A percentile compares a stretch with the other conserved stretches of the same genome.
Evolutionary conservation across 2,329 filamentous ascomycete species (phyloP).

Genomic region (Aspergillus chevalieri): DNA sequence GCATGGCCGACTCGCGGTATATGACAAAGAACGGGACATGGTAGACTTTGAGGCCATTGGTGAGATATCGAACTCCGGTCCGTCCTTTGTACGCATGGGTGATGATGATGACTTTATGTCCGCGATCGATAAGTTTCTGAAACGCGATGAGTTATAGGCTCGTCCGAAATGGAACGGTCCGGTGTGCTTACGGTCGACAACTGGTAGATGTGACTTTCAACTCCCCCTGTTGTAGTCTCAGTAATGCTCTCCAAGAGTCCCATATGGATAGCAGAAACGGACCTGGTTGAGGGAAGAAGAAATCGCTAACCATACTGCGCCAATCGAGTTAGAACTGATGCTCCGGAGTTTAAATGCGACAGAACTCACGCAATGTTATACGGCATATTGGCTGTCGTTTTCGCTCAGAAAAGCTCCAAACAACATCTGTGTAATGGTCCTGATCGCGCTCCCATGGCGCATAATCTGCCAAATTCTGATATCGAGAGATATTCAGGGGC

Average conservation of each 20-base stretch:
- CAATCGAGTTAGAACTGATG: conserved; percentile 20
- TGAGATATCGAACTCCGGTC: conserved; percentile 88
- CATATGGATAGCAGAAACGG: conserved; percentile 9
- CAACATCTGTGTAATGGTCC: not conserved
- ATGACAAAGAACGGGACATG: conserved; percentile 95
- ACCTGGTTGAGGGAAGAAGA: conserved; percentile 95
- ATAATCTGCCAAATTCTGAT: not conserved
- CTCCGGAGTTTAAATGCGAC: conserved; percentile 3
- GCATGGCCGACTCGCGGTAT: conserved; percentile 87
- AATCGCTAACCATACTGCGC: conserved; percentile 87
- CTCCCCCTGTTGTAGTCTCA: conserved; percentile 53
- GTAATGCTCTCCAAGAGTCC: not conserved
- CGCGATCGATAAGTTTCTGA: conserved; percentile 88
- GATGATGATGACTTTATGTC: conserved; percentile 96
- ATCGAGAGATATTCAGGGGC: not conserved
- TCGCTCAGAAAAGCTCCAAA: conserved; percentile 12
- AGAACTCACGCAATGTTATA: conserved; percentile 62
- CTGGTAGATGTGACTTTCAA: conserved; percentile 98
- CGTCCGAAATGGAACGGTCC: not conserved
- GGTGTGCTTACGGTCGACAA: conserved; percentile 60
- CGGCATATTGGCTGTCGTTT: conserved; percentile 46
- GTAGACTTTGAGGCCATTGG: conserved; percentile 97
- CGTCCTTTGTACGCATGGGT: conserved; percentile 91
- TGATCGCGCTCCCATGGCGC: conserved; percentile 16
- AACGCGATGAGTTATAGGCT: conserved; percentile 5